Conservation (phyloP, 495 filamentous ascomycete genomes). For the Trichocladium antarcticum region DNA sequence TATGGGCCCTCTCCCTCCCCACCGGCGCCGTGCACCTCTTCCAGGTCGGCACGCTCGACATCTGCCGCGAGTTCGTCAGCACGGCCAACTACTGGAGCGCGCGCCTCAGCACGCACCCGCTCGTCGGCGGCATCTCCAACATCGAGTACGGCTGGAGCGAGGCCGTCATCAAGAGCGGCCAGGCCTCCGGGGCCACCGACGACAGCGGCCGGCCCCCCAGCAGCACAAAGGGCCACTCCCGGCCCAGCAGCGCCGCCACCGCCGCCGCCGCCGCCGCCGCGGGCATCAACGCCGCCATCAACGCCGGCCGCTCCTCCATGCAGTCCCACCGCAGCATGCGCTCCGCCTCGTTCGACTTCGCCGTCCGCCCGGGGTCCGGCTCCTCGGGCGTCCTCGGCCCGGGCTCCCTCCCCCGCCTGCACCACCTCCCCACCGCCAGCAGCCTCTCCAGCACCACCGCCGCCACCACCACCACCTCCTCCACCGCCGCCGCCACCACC, state of each 20-base stretch:
- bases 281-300: background rate
- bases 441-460: background rate
- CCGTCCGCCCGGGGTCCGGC: conserved; percentile 37
- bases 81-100: conserved; percentile 98
- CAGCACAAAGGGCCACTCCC: conserved; percentile 26
- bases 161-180: conserved; percentile 64
- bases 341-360: conserved; percentile 34
- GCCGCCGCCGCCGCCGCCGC: conserved; percentile 8
- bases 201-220: conserved; percentile 15
- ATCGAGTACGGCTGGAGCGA: conserved; percentile 97
- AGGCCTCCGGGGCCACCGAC: conserved; percentile 39
- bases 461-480: background rate
- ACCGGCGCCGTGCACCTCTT: conserved; percentile 93
- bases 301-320: conserved; percentile 27
- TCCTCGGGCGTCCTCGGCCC: conserved; percentile 54
- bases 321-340: conserved; percentile 35
- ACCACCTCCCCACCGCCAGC: background rate
- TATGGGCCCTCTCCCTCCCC: conserved; percentile 90
- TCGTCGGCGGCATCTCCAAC: conserved; percentile 87
- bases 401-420: conserved; percentile 23
- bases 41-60: conserved; percentile 91
- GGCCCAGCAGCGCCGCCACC: conserved; percentile 35
- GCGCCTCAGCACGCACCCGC: conserved; percentile 79
- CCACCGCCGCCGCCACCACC: background rate
- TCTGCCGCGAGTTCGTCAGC: conserved; percentile 84